Base-by-base conservation (phyloP, 306 rosid species). In the Cucurbita argyrosperma region DNA sequence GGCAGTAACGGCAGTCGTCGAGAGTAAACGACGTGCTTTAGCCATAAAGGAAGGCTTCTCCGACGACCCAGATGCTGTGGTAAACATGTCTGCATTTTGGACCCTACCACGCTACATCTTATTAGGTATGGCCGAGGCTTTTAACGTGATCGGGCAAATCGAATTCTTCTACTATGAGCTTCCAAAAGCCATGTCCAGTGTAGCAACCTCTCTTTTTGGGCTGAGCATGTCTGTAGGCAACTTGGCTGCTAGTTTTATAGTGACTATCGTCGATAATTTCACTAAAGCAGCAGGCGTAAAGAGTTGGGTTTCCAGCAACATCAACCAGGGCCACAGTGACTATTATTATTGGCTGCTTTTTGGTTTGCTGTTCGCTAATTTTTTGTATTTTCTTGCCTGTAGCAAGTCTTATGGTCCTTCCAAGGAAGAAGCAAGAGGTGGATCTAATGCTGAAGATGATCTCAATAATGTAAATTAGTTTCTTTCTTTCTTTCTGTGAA, bases 261-360 rank as follows among this genome's bases (percentile, higher is more conserved):
- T 77, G 54, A 50, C n/a, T 1, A 42, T 46, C 9, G 76, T 81
- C 7, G 67, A 81, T 63, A 23, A 51, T 57, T 58, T 80, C 21
- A 77, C 81, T 12, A 78, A 76, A 26, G 11, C 52, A 3, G 89
- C 83, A 40, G 87, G 83, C 21, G 72, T 35, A 0, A 85, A 62
- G 72, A 83, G 91, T 54, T 87, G 91, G 89, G 67, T 87, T 37
- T 46, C 84, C 4, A 81, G 77, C 57, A 85, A 87, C 74, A 83
- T 87, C 38, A 87, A 87, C 16, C 74, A 16, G 68, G 91, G 80
- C 2, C 84, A 77, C 13, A 59, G 42, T 57, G 79, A 77, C n/a
- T 81, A 81, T 58, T 77, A 81, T 38, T 81, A 49, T 52, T 73
- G 84, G 76, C 58, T 81, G 45, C 65, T 81, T 23, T 7, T 9